These are phyloP conservation scores for Cenococcum geophilum DNA, from an alignment of 495 filamentous ascomycete genomes.

Conservation along the genomic window DNA sequence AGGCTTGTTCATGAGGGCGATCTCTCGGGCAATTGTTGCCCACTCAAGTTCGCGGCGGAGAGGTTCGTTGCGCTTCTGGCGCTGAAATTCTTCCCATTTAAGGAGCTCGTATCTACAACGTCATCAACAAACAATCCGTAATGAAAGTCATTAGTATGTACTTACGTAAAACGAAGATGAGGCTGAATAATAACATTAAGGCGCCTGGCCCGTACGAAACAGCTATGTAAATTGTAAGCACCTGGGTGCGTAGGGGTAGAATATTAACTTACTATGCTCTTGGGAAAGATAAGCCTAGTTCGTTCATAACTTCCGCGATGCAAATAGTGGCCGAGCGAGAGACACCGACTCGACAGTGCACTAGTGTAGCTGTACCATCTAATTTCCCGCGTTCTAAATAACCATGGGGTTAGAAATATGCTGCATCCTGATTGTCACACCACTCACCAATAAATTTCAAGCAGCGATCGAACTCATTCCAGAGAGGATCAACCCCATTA, in stretches of 20 bases:
- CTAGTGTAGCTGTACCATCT: constrained; percentile 77
- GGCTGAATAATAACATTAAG: constrained; percentile 73
- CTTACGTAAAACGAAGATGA: constrained; percentile 62
- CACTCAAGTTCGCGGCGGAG: constrained; percentile 80
- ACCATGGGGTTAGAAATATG: neutral
- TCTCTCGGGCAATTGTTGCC: constrained; percentile 78
- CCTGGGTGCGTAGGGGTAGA: neutral
- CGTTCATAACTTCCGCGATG: constrained; percentile 94
- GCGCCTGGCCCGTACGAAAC: constrained; percentile 85
- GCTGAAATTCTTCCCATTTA: constrained; percentile 82
- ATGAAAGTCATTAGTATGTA: constrained; percentile 5
- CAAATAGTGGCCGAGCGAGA: constrained; percentile 94
- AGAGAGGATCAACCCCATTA: constrained; percentile 90
- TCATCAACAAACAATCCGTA: neutral
- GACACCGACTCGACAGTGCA: constrained; percentile 95
- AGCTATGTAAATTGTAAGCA: constrained; percentile 43
- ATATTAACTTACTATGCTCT: constrained; percentile 67
- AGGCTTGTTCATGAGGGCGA: constrained; percentile 94
- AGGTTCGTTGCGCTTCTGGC: constrained; percentile 42
- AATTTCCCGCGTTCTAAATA: constrained; percentile 62
- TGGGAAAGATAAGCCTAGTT: constrained; percentile 72
- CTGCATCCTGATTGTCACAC: neutral
- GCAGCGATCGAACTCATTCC: constrained; percentile 79
- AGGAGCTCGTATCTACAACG: constrained; percentile 58
- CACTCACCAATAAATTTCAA: constrained; percentile 84